These are phyloP conservation scores for Skeletonema menzelii DNA, from an alignment of 108 stramenopile species.

Conservation along the genomic window DNA sequence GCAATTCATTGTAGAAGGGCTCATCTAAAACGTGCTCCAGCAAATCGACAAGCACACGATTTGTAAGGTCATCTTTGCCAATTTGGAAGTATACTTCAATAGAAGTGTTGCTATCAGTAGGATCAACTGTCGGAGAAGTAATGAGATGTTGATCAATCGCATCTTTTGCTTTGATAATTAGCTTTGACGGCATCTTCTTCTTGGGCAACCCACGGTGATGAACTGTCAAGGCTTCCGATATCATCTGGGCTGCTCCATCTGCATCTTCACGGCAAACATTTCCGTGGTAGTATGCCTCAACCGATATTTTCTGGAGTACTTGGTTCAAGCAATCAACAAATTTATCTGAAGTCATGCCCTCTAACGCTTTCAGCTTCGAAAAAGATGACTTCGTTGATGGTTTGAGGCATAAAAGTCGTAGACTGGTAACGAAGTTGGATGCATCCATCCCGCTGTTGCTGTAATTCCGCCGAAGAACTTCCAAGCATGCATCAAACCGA, in stretches of 20 bases:
- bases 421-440: constrained; percentile 39
- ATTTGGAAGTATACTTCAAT: constrained; percentile 87
- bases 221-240: constrained; percentile 37
- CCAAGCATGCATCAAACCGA: constrained; percentile 74
- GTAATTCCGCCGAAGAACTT: constrained; percentile 60
- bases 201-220: constrained; percentile 50
- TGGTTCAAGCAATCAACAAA: constrained; percentile 54
- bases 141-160: constrained; percentile 16
- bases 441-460: constrained; percentile 72
- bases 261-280: constrained; percentile 63
- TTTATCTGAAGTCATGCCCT: constrained; percentile 38
- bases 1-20: constrained; percentile 73
- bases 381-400: constrained; percentile 57
- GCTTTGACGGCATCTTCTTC: constrained; percentile 61
- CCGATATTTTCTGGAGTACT: constrained; percentile 52
- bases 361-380: constrained; percentile 64
- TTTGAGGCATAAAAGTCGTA: constrained; percentile 69
- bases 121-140: constrained; percentile 61
- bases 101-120: constrained; percentile 70
- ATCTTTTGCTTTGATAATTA: constrained; percentile 45
- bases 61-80: constrained; percentile 60
- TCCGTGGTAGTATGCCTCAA: constrained; percentile 75
- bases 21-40: constrained; percentile 77
- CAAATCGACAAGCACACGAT: constrained; percentile 70
- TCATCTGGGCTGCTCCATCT: constrained; percentile 39